These are phyloP conservation scores for Mycena alexandri DNA, from an alignment of 768 basidiomycete genomes.

Conservation along the genomic window DNA sequence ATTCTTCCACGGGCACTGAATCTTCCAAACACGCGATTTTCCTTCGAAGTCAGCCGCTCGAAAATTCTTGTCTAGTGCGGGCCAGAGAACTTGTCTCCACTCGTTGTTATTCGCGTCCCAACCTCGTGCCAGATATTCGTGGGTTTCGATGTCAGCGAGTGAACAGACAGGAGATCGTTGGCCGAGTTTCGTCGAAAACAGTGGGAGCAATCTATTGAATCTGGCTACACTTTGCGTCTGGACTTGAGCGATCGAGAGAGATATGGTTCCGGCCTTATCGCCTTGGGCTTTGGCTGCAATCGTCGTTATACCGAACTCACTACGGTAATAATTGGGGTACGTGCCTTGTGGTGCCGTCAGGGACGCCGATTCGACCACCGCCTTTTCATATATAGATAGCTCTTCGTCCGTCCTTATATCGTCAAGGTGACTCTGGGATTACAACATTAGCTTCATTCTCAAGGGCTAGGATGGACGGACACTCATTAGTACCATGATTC, in stretches of 20 bases:
- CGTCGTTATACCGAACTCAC: no score
- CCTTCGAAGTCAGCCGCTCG: conserved; percentile 5
- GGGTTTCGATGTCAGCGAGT: background rate
- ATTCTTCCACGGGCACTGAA: background rate
- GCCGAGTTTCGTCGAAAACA: background rate
- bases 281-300: background rate
- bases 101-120: conserved; percentile 9
- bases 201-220: conserved; percentile 1
- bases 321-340: no score
- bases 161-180: background rate
- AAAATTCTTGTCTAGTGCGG: conserved; percentile 18
- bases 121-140: conserved; percentile 13
- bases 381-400: conserved; percentile 13
- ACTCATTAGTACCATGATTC: conserved; percentile 19
- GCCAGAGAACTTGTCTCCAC: conserved; percentile 19
- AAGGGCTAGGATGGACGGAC: background rate
- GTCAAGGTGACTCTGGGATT: conserved; percentile 10
- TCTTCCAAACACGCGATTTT: conserved; percentile 6
- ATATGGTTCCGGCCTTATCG: background rate
- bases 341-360: background rate
- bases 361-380: background rate
- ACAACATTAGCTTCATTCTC: background rate
- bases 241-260: conserved; percentile 6
- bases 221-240: background rate
- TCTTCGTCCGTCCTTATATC: background rate